A percentile compares a stretch with the other conserved stretches of the same genome.
These are phyloP conservation scores for Carnegiea gigantea DNA, from an alignment of 179 eudicot genomes.

Conservation along the genomic window DNA sequence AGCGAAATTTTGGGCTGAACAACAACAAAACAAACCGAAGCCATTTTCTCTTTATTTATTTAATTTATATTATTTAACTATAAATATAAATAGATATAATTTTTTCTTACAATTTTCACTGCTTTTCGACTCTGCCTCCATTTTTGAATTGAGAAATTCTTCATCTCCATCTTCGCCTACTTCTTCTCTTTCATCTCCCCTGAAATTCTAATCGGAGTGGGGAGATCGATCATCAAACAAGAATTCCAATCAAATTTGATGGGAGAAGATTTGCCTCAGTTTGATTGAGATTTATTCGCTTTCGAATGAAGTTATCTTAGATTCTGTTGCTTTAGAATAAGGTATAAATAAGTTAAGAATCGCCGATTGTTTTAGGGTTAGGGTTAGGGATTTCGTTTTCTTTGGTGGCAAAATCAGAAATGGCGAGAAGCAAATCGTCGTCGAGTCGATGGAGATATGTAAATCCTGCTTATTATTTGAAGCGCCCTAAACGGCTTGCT, in stretches of 20 bases:
- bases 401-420: conserved; percentile 14
- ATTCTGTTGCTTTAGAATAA: not conserved
- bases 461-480: conserved; percentile 92
- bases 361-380: conserved; percentile 11
- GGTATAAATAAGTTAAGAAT: not conserved
- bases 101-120: not conserved
- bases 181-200: not conserved
- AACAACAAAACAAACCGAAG: conserved; percentile 1
- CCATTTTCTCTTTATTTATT: not conserved
- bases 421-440: conserved; percentile 81
- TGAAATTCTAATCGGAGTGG: not conserved
- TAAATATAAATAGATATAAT: no score
- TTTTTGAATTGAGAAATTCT: not conserved
- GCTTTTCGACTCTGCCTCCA: not conserved
- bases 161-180: not conserved
- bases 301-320: not conserved
- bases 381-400: not conserved
- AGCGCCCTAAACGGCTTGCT: conserved; percentile 87
- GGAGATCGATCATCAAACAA: not conserved
- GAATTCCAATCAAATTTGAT: not conserved
- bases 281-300: not conserved
- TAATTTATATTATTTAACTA: not conserved
- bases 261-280: not conserved
- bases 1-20: not conserved
- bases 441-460: conserved; percentile 60